Conservation (phyloP, 2,329 filamentous ascomycete genomes). For the Pyricularia grisea region DNA sequence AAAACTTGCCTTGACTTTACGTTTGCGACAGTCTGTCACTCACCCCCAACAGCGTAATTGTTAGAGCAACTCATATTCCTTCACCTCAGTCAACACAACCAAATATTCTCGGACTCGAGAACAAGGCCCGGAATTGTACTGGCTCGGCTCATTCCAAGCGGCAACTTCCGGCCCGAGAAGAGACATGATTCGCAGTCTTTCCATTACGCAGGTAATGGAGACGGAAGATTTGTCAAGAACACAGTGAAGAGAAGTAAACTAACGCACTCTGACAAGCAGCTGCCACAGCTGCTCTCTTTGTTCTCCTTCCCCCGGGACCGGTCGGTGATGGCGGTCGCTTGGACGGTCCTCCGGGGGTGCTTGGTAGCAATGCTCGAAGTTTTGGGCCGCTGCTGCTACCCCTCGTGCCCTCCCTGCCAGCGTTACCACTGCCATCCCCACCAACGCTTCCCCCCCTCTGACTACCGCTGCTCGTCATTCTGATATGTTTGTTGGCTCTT, state of each 20-base stretch:
- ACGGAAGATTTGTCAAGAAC: not conserved
- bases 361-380: conserved; percentile 1
- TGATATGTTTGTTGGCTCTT: not conserved
- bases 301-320: not conserved
- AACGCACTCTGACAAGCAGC: conserved; percentile 6
- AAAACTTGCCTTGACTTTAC: conserved; percentile 6
- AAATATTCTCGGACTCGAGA: not conserved
- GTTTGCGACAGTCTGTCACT: conserved; percentile 5
- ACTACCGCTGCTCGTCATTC: not conserved
- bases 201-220: not conserved
- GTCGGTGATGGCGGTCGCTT: not conserved
- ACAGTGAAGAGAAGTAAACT: not conserved
- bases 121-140: not conserved
- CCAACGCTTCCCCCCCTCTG: not conserved
- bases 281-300: conserved; percentile 2
- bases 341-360: not conserved
- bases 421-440: not conserved
- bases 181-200: not conserved
- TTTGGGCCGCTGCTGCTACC: not conserved
- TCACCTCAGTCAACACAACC: not conserved
- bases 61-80: not conserved
- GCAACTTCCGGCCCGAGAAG: not conserved
- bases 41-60: not conserved
- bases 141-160: not conserved
- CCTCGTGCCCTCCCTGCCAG: not conserved